Base-by-base conservation (phyloP, 2,329 filamentous ascomycete species). In the Metarhizium rileyi region DNA sequence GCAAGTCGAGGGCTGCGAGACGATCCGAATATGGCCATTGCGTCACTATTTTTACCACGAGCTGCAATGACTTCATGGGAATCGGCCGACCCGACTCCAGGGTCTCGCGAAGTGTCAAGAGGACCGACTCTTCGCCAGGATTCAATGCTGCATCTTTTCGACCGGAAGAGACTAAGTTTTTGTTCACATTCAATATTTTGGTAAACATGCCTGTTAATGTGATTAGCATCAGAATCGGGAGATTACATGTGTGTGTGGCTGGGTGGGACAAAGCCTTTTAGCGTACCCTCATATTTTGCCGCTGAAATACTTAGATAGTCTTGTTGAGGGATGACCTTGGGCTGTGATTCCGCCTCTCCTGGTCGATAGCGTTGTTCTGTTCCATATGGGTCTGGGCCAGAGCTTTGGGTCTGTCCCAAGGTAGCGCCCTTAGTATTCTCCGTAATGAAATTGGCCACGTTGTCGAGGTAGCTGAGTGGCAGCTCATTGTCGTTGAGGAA, bases 401-500 rank as follows among this genome's bases (percentile, higher is more conserved):
- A 66, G 2, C 73, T 64, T 7, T 65, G 71, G 16, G 73, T 63
- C 56, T 83, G 78, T 1, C 89, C 89, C n/a, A 95, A 70, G 1
- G 84, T 88, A 7, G 89, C 86, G 3, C 90, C 90, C 68, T 91
- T 81, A 1, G 90, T 95, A 61, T 97, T 97, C 50, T 86, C 78
- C 9, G 86, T 80, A 57, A 98, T 95, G 66, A 96, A 97, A 56
- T 93, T 87, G 6, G 90, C 88, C 16, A 96, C 90, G 62, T 90
- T 87, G 57, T 97, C 91, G 14, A 96, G 76, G 62, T 95, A 97
- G 3, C 79, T 81, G 49, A 94, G 78, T 1, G 91, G 88, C 1
- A 97, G 76, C 61, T 96, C 86, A 59, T 97, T 94, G 61, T 90
- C 83, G 58, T 84, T 79, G 44, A 97, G 83, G 58, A 97, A 98